Evolutionary conservation across 177 flowering plant species (phyloP), one percentile per base, ranked within the genome.

Genomic region (Vitis hybrid): DNA sequence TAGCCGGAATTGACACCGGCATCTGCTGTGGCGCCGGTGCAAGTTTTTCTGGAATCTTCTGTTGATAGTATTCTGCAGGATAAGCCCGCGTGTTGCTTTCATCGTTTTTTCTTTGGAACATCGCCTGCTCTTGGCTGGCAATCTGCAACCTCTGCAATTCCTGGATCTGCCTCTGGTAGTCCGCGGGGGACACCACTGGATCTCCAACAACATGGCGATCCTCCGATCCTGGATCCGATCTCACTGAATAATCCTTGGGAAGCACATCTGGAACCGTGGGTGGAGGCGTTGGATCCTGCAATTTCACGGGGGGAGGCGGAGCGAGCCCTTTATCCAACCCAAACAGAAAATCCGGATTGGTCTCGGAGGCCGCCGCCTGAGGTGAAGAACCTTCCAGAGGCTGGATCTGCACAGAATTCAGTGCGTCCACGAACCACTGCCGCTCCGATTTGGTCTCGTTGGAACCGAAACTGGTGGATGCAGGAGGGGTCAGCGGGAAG

Each of bases 351-450:
- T 89, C 95, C 21, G 88, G 83, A 71, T 78, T 86, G 3, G 63
- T 46, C 5, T 67, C 65, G 11, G 67, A 46, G 2, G 67, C 72
- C 8, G 74, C 21, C 1, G 81, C 77, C 2, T 80, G 63, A 11
- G 85, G 77, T 4, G 84, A 70, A 21, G 84, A 40, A 18, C 67
- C 66, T 27, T 79, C 85, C 5, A 74, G 72, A 60, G 72, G 15
- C 70, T 75, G 85, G 30, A 78, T 64, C 68, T 78, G 81, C 5
- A 80, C 84, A 1, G 90, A 80, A 77, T 89, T 87, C 70, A 89
- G 67, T 6, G 87, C 89, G 24, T 89, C 92, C 2, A 86, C 88
- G 60, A 88, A 86, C 88, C 92, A 82, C 70, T 85, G 83, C 61
- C 83, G 77, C 64, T 84, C 87, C 61, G 87, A 62, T 27, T 84